Base-by-base conservation (phyloP, 352 stramenopile genomes). In the Globisporangium irregulare region DNA sequence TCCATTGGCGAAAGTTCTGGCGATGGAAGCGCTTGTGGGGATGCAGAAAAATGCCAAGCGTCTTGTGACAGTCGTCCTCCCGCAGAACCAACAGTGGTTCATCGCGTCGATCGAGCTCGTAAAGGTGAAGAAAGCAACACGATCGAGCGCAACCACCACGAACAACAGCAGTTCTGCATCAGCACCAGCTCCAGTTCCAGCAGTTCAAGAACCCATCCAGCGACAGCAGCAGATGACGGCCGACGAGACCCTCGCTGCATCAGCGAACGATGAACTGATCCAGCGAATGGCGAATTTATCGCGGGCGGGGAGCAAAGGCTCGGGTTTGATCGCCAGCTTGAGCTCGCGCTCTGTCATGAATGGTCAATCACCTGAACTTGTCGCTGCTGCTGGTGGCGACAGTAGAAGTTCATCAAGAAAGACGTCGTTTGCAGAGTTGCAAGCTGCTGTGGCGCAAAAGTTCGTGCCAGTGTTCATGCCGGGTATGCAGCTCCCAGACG, bases 241-340 rank as follows among this genome's bases (percentile, higher is more conserved):
- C 10, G 74, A 78, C 10, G 64, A 62, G 4, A 20, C 15, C 4
- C 24, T 25, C 24, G 36, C 8, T 10, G 57, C 12, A 1, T 56
- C 60, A 29, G 51, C 55, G 10, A 80, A 88, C 63, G 81, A 87
- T 4, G 77, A 92, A 1, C 60, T 94, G 22, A 73, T 94, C 24
- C 78, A 87, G 58, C 84, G 86, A 38, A 94, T 94, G 86, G 86
- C 84, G 1, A 80, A 67, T 51, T 72, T 94, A 24, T 94, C 86
- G 25, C 74, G 75, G 1, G 80, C 81, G 15, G 84, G 86, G 5
- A 92, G 80, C 65, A 71, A 84, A 57, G 74, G 69, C 20, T 83
- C 81, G 0, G 78, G 77, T 0, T 46, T 94, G 6, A 87, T 93
- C 43, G 81, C 83, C 36, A 89, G 75, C 51, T 64, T 93, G 32